These are phyloP conservation scores for Nicotiana sylvestris DNA, from an alignment of 257 asterid species.

Conservation along the genomic window DNA sequence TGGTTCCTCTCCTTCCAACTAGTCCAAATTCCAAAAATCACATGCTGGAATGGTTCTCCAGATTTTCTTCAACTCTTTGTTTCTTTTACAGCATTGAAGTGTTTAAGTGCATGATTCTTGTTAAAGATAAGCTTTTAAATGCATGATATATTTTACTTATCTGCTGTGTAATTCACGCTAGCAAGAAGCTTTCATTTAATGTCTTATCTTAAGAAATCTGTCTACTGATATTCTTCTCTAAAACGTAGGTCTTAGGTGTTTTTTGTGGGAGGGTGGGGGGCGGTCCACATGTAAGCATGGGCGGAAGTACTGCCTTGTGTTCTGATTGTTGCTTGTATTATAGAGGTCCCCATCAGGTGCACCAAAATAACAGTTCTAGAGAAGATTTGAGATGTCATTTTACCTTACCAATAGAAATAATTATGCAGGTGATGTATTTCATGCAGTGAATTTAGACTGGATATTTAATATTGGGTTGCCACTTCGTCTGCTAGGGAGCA, in stretches of 20 bases:
- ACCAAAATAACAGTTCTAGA: neutral
- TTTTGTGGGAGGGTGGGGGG: neutral
- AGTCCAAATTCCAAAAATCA: neutral
- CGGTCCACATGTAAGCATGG: neutral
- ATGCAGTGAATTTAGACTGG: neutral
- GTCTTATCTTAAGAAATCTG: neutral
- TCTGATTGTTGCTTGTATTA: slow-evolving; percentile 7
- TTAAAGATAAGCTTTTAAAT: too few relatives aligned
- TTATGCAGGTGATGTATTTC: neutral
- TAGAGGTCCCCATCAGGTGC: neutral
- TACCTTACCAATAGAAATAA: neutral
- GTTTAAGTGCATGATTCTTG: neutral
- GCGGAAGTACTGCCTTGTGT: neutral
- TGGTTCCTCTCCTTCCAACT: neutral
- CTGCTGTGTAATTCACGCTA: neutral
- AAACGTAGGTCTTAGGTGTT: neutral
- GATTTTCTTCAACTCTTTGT: neutral
- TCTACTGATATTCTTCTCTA: neutral
- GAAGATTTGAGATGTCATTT: neutral
- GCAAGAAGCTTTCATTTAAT: neutral
- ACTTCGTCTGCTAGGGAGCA: neutral
- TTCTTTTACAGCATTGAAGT: neutral
- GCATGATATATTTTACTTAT: neutral
- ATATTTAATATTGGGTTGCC: neutral
- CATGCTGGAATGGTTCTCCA: neutral